Conservation (phyloP, 441 rosid genomes). For the Eruca vesicaria region DNA sequence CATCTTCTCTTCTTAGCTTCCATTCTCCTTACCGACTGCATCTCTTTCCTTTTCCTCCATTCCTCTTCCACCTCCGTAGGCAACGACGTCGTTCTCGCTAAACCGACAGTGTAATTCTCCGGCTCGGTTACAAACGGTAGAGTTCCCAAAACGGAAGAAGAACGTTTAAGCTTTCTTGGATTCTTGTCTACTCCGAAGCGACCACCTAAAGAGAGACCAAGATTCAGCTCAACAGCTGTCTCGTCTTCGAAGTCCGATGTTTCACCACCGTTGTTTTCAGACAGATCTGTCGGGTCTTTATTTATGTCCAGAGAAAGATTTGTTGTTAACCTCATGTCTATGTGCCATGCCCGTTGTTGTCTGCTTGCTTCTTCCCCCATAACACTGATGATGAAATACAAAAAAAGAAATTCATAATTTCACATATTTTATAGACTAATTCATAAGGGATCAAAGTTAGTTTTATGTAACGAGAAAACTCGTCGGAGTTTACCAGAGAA, state of each 20-base stretch:
- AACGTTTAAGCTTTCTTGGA: conserved; percentile 51
- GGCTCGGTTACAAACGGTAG: conserved; percentile 37
- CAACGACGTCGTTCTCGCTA: conserved; percentile 73
- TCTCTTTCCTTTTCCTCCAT: conserved; percentile 90
- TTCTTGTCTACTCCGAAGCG: conserved; percentile 81
- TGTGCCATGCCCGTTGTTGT: conserved; percentile 39
- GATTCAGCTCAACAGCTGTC: conserved; percentile 69
- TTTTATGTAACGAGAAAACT: conserved; percentile 1
- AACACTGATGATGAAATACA: background rate
- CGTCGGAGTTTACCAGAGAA: conserved; percentile 15
- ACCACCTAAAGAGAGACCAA: conserved; percentile 86
- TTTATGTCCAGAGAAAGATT: conserved; percentile 57
- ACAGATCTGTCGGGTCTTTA: conserved; percentile 74
- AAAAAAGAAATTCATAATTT: background rate
- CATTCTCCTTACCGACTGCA: conserved; percentile 82
- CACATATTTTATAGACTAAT: background rate
- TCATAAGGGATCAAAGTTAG: background rate
- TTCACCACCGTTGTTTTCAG: conserved; percentile 22
- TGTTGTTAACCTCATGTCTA: conserved; percentile 38
- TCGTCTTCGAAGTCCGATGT: conserved; percentile 36
- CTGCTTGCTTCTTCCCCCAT: conserved; percentile 57
- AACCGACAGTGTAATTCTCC: conserved; percentile 42
- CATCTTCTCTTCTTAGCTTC: conserved; percentile 81
- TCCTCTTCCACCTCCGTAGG: conserved; percentile 89
- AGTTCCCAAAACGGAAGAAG: conserved; percentile 74